A percentile compares a stretch with the other conserved stretches of the same genome.
phyloP scores from a whole-genome alignment of 2,329 filamentous ascomycete genomes.

The Didymellaceae sp. region DNA sequence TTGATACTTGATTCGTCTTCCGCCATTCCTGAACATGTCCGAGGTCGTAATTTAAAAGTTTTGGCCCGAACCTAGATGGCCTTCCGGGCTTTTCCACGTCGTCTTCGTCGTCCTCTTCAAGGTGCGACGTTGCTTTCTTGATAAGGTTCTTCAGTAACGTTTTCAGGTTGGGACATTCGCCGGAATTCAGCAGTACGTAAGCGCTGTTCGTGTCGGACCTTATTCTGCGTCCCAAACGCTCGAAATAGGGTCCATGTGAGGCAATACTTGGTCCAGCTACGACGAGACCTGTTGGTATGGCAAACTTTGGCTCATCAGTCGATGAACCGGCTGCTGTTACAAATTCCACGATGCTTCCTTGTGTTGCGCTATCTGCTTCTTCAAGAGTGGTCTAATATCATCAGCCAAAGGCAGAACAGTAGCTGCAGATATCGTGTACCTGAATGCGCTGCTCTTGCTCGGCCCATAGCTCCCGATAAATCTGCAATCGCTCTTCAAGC shows the following conservation, averaged over 20 bases:
- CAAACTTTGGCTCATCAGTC: constrained; percentile 45
- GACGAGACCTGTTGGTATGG: constrained; percentile 73
- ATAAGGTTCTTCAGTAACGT: constrained; percentile 75
- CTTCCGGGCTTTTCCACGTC: constrained; percentile 21
- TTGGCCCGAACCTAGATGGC: constrained; percentile 60
- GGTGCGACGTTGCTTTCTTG: constrained; percentile 64
- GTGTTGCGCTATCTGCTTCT: constrained; percentile 49
- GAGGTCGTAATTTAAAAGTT: constrained; percentile 79
- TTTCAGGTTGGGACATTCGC: constrained; percentile 76
- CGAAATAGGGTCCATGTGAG: constrained; percentile 75
- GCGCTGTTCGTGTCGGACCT: constrained; percentile 53
- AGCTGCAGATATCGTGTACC: constrained; percentile 43
- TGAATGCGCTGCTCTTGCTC: constrained; percentile 69
- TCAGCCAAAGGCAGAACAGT: constrained; percentile 16
- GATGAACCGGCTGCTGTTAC: constrained; percentile 38
- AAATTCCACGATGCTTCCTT: constrained; percentile 49
- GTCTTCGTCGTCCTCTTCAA: constrained; percentile 63
- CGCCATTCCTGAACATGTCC: constrained; percentile 71
- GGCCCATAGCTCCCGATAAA: constrained; percentile 70
- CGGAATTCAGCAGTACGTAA: constrained; percentile 72
- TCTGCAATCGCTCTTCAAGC: constrained; percentile 59
- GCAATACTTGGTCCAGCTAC: constrained; percentile 80
- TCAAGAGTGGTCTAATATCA: constrained; percentile 44
- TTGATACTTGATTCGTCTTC: constrained; percentile 59
- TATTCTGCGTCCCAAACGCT: constrained; percentile 63